Base-by-base conservation (phyloP, 2,329 filamentous ascomycete species). In the Diplocarpon rosae region DNA sequence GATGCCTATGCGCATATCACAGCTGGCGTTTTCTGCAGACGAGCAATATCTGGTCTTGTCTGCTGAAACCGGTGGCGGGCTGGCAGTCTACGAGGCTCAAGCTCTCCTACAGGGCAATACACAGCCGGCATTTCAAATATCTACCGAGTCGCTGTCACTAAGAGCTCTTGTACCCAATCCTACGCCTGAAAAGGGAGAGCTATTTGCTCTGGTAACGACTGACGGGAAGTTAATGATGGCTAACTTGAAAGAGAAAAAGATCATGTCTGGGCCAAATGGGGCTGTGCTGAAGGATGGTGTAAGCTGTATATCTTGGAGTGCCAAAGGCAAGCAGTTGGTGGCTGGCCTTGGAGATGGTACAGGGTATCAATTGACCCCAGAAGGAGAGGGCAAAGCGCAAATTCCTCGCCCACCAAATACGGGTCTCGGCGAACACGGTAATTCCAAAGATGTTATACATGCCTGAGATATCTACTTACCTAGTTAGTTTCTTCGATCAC, bases 1-100 rank as follows among this genome's bases (percentile, higher is more conserved):
- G 1, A 73, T 93, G 57, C 76, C 84, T 9, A 74, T 79, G 58
- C 80, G 83, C 55, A 75, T 95, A 43, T 93, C 87, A 10, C 92
- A 98, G 62, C 71, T 98, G 15, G 80, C 82, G 13, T 98, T 98
- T 62, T 90, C 87, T 0, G 76, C 85, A n/a, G 85, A 93, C 57
- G 93, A 95, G 61, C 78, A 78, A 55, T 87, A 83, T 55, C 69
- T 98, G 48, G 75, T 95, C 30, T 69, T 95, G 20, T 87, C 86
- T 10, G 85, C 86, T 2, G 85, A 95, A 63, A 70, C 75, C 43
- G 84, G 85, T 10, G 84, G 87, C 29, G 87, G 88, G 4, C 67
- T 98, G 49, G 83, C 84, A 3, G 82, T 94, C 2, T 96, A 94
- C 59, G 78, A 89, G 44, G 80, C 85, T 1, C 69, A 83, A 45